A percentile compares a stretch with the other conserved stretches of the same genome.
phyloP scores from a whole-genome alignment of 2,329 filamentous ascomycete species.

The Fusarium floridanum region DNA sequence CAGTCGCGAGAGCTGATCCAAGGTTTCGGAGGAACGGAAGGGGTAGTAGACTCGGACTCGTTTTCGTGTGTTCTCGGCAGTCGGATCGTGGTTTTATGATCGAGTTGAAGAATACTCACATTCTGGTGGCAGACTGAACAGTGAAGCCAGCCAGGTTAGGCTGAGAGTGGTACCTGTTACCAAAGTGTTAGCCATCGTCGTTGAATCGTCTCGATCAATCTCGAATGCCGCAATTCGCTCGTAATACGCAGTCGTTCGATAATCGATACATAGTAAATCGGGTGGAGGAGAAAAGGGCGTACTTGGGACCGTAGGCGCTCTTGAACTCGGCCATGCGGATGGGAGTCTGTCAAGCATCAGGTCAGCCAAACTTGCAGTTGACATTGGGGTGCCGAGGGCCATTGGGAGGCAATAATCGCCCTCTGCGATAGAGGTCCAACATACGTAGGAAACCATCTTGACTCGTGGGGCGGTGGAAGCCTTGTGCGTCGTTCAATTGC shows the following conservation, averaged over 20 bases:
- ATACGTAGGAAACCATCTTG: constrained; percentile 59
- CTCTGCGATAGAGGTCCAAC: constrained; percentile 25
- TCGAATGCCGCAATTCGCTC: constrained; percentile 11
- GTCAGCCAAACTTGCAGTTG: constrained; percentile 47
- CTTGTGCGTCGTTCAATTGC: constrained; percentile 54
- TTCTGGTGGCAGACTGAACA: constrained; percentile 57
- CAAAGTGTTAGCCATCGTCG: constrained; percentile 46
- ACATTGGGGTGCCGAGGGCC: constrained; percentile 7
- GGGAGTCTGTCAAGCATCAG: constrained; percentile 57
- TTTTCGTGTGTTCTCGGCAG: constrained; percentile 12
- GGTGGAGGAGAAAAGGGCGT: constrained; percentile 47
- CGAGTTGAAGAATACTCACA: constrained; percentile 60
- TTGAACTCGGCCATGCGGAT: constrained; percentile 65
- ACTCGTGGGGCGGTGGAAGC: constrained; percentile 48
- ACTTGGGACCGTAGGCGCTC: constrained; percentile 77
- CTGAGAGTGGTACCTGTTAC: constrained; percentile 69
- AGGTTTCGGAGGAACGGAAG: constrained; percentile 41
- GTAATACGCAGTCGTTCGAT: not conserved
- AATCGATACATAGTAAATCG: constrained; percentile 4
- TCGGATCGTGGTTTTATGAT: not conserved
- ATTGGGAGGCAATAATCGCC: constrained; percentile 13
- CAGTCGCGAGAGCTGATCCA: constrained; percentile 1
- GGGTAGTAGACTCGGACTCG: constrained; percentile 15
- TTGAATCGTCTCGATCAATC: not conserved
- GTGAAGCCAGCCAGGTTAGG: constrained; percentile 68